Base-by-base conservation (phyloP, 345 rosid genomes). In the Bruguiera parviflora region DNA sequence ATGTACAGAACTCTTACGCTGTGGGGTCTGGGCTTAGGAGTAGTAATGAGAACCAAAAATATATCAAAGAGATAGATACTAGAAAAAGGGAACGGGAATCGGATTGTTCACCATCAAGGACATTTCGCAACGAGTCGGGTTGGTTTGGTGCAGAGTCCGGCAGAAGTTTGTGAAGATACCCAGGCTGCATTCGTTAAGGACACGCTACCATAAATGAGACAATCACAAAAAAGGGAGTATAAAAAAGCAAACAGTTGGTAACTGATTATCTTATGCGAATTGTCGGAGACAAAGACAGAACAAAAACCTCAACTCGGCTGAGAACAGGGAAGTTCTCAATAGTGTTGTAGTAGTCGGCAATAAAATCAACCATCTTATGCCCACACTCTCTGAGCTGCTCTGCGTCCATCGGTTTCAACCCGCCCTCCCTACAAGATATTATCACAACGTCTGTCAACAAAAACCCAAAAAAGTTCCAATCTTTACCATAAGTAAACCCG, bases 331-430 rank as follows among this genome's bases (percentile, higher is more conserved):
- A 85, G 53, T 31, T 58, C 78, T 91, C 96, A n/a, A 93, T 81
- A 74, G 86, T 58, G 68, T 84, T 76, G 85, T 91, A 93, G 81
- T 91, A 93, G 79, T 93, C 97, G 9, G 96, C 98, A 73, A 93
- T 86, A 77, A 93, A 93, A 77, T 89, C 97, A 43, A 93, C 92
- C 98, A 93, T 93, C 80, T 73, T 82, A 72, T 89, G 94, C 29
- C 85, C 97, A 67, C 80, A 66, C 75, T 87, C 73, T 63, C 80
- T 71, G 52, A 77, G 65, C 33, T 77, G 76, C 76, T 77, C 80
- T 63, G 80, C 46, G 27, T 77, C 76, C 80, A 77, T 77, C 8
- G 80, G 76, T 52, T 65, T 67, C 63, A 77, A 58, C 62, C 63
- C 69, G 2, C 62, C 15, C 66, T 77, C 76, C 80, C 80, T 77